Percentiles rank a stretch among this genome's conserved stretches.
Evolutionary conservation across 2,329 filamentous ascomycete species (phyloP).

Genomic region (Fusarium brachygibbosum): DNA sequence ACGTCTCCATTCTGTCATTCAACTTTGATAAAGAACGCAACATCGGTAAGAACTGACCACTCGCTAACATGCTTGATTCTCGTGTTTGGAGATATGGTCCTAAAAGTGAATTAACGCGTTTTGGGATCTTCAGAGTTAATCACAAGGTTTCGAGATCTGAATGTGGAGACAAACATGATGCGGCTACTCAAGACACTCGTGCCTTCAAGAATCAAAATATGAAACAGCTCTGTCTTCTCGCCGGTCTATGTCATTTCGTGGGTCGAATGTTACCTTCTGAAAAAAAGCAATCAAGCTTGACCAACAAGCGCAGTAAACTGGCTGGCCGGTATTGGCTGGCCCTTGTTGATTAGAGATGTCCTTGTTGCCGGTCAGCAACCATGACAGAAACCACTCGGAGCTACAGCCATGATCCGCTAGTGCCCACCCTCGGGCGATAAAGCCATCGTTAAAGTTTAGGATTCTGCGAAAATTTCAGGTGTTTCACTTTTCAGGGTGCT

Average conservation of each 20-base stretch:
- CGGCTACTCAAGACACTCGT: constrained; percentile 31
- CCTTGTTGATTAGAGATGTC: constrained; percentile 9
- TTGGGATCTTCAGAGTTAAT: constrained; percentile 11
- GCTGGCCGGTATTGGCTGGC: neutral
- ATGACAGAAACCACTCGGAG: constrained; percentile 13
- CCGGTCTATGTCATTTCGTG: neutral
- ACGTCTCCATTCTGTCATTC: constrained; percentile 33
- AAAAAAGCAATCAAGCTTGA: neutral
- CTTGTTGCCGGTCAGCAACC: constrained; percentile 11
- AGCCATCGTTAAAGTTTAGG: constrained; percentile 36
- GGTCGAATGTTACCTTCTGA: neutral
- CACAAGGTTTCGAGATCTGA: constrained; percentile 18
- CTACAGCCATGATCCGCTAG: constrained; percentile 27
- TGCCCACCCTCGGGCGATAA: constrained; percentile 27
- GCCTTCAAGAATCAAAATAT: constrained; percentile 4
- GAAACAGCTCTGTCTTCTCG: constrained; percentile 16
- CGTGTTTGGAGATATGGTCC: neutral
- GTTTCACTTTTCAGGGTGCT: constrained; percentile 31
- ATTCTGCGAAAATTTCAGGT: constrained; percentile 24
- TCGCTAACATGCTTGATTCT: neutral
- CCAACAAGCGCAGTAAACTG: neutral
- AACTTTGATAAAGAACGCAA: constrained; percentile 17
- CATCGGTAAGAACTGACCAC: constrained; percentile 11
- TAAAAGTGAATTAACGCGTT: neutral
- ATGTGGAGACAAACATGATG: constrained; percentile 29